Evolutionary conservation across 257 asterid genomes (phyloP).

Genomic region (Apocynum venetum): DNA sequence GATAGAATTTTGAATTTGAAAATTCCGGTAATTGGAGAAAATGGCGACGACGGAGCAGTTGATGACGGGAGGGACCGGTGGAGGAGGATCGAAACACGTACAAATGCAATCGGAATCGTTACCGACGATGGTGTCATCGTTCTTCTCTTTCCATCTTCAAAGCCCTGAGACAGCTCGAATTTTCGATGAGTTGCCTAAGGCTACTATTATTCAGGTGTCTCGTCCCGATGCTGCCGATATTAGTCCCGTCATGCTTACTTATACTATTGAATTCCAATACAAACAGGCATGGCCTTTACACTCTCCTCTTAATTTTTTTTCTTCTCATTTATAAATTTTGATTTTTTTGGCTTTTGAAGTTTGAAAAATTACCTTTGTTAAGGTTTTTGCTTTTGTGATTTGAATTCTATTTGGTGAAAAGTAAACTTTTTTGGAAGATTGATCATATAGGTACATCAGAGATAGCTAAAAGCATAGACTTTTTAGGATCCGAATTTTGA

Average conservation of each 20-base stretch:
- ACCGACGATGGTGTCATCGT: constrained; percentile 48
- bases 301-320: neutral
- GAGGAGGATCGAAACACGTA: constrained; percentile 36
- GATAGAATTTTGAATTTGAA: too few species aligned
- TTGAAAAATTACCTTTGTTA: neutral
- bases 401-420: neutral
- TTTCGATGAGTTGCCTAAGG: constrained; percentile 74
- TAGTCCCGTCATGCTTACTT: constrained; percentile 81
- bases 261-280: constrained; percentile 72
- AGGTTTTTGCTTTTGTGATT: neutral
- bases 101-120: constrained; percentile 54
- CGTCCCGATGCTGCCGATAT: constrained; percentile 88
- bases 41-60: constrained; percentile 78
- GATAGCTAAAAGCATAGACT: neutral
- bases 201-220: constrained; percentile 64
- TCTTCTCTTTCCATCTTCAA: constrained; percentile 38
- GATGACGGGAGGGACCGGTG: constrained; percentile 30
- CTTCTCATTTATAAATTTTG: too few species aligned
- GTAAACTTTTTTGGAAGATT: neutral
- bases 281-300: constrained; percentile 44
- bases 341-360: neutral
- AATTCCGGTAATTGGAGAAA: constrained; percentile 6
- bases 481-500: neutral
- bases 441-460: neutral
- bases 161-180: constrained; percentile 51